phyloP scores from a whole-genome alignment of 208 protist species.

The Wallacemonas collosoma region DNA sequence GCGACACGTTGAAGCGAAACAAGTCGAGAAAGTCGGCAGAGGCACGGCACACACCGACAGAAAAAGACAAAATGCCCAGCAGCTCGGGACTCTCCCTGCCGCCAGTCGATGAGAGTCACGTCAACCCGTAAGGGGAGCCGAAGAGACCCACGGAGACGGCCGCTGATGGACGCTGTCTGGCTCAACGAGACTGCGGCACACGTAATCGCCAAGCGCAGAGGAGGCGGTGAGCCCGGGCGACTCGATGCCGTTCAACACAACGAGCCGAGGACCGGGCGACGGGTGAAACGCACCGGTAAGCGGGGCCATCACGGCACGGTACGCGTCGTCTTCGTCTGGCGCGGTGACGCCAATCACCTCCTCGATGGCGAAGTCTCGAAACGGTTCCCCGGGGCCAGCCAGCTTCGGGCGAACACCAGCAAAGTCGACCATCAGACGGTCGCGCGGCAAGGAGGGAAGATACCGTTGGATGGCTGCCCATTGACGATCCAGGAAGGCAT shows the following conservation, averaged over 20 bases:
- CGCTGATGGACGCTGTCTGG: conserved; percentile 1
- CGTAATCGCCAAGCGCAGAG: conserved; percentile 40
- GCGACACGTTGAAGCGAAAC: no score
- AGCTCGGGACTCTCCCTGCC: no score
- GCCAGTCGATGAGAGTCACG: no score
- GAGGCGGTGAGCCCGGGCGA: conserved; percentile 43
- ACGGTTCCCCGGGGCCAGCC: conserved; percentile 26
- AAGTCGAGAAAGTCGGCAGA: no score
- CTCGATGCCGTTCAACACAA: conserved; percentile 47
- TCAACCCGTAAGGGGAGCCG: no score
- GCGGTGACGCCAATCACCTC: conserved; percentile 20
- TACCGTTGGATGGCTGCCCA: conserved; percentile 32
- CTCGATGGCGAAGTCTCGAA: conserved; percentile 49
- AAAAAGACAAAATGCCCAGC: no score
- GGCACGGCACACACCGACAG: no score
- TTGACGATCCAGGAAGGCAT: conserved; percentile 35
- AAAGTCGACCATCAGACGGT: conserved; percentile 32
- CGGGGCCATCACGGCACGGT: neutral
- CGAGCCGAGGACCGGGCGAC: conserved; percentile 10
- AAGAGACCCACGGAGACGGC: conserved; percentile 20
- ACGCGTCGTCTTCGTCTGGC: neutral
- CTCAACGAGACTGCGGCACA: conserved; percentile 27
- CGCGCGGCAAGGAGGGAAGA: conserved; percentile 31
- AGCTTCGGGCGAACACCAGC: conserved; percentile 44
- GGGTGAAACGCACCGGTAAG: neutral